These are phyloP conservation scores for Colletotrichum brevisporum DNA, from an alignment of 2,329 filamentous ascomycete genomes.

Conservation along the genomic window DNA sequence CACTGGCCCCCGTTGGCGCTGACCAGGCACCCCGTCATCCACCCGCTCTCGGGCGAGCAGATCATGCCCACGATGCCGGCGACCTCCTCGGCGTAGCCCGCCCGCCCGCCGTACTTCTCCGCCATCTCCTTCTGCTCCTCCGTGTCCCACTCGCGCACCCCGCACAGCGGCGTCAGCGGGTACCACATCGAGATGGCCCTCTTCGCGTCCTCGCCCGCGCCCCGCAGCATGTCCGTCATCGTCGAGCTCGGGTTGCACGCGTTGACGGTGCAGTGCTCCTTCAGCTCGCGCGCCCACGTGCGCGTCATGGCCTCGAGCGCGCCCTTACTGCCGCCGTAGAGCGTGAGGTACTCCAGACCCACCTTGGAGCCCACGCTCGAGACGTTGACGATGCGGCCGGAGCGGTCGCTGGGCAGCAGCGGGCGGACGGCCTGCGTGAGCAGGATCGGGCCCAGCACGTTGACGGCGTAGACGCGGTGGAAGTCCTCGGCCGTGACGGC, in stretches of 20 bases:
- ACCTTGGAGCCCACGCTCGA: slow-evolving; percentile 67
- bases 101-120: slow-evolving; percentile 63
- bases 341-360: slow-evolving; percentile 67
- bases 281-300: slow-evolving; percentile 72
- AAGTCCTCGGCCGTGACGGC: too few relatives aligned
- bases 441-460: slow-evolving; percentile 59
- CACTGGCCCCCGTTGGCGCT: slow-evolving; percentile 72
- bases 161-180: slow-evolving; percentile 64
- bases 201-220: slow-evolving; percentile 65
- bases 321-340: slow-evolving; percentile 75
- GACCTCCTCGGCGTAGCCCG: slow-evolving; percentile 75
- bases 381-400: slow-evolving; percentile 71
- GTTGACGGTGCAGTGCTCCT: slow-evolving; percentile 70
- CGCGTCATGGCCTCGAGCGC: slow-evolving; percentile 75
- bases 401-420: slow-evolving; percentile 69
- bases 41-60: slow-evolving; percentile 74
- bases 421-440: slow-evolving; percentile 68
- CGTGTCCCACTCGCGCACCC: slow-evolving; percentile 47
- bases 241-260: slow-evolving; percentile 65
- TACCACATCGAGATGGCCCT: slow-evolving; percentile 55
- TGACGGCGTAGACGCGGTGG: too few relatives aligned
- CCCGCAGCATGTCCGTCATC: slow-evolving; percentile 59
- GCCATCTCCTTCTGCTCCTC: slow-evolving; percentile 56
- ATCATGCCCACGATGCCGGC: slow-evolving; percentile 80
- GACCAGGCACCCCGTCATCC: slow-evolving; percentile 80